Evolutionary conservation across 768 basidiomycete genomes (phyloP), one percentile per base, ranked within the genome.

Genomic region (Cystobasidiopsis lactophilus): DNA sequence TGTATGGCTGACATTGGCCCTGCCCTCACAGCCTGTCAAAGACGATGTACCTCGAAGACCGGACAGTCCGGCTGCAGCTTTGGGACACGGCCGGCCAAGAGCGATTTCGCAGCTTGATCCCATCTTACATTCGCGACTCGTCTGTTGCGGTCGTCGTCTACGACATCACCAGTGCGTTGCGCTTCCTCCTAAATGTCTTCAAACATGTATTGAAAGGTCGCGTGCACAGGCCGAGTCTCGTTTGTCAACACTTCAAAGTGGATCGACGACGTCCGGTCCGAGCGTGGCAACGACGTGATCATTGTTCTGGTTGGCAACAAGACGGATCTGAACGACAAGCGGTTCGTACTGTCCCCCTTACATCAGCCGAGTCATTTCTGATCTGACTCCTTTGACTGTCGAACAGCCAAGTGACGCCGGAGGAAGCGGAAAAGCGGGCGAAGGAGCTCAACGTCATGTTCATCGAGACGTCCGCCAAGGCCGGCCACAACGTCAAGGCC

Each of bases 11-110:
- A 19, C 19, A 38, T 19, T 38, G 37, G 19, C 37, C 11, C 11
- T 11, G 37, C 11, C 37, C n/a, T n/a, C 11, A 38, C 19, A 38
- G 37, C 72, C 53, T 98, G 69, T 91, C 86, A 71, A 98, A 98
- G 74, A 96, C 93, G 0, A 91, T 98, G 85, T 98, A 98, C 68
- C 74, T 96, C 53, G 93, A 98, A 65, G 93, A 98, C 70, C 74
- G 93, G 62, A 98, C 93, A 1, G 91, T 98, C 44, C 77, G 93
- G 64, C 70, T 98, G 68, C 93, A 98, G 65, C 71, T 98, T 16
- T 98, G 93, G 93, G 93, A 98, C 67, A 98, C 93, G 52, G 91
- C 91, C 57, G 85, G 85, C 51, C 88, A 88, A 85, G 93, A 98
- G 72, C 79, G 93, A 21, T 98, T 96, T 68, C 76, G 93, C 50